Evolutionary conservation across 306 rosid genomes (phyloP).

Genomic region (Dryas alaskensis): DNA sequence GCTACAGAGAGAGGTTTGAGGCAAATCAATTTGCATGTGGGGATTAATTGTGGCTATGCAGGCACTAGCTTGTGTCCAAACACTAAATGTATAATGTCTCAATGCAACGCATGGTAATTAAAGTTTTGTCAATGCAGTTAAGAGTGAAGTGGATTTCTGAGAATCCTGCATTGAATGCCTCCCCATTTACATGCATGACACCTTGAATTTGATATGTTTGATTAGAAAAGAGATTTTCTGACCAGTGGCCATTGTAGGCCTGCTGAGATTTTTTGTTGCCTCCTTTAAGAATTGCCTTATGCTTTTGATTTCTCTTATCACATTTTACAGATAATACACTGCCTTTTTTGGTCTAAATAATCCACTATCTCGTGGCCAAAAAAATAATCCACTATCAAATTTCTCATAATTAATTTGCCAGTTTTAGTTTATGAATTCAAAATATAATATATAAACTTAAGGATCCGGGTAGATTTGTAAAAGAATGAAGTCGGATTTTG

Average conservation of each 20-base stretch:
- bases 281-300: no score
- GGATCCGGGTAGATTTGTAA: no score
- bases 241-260: not conserved
- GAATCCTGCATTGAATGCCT: constrained; percentile 8
- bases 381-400: no score
- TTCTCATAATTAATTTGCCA: no score
- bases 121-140: not conserved
- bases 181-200: not conserved
- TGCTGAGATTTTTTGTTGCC: not conserved
- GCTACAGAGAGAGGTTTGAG: not conserved
- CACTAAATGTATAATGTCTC: not conserved
- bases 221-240: not conserved
- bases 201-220: not conserved
- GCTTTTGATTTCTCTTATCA: not conserved
- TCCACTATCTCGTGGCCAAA: no score
- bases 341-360: no score
- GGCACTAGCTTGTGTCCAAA: constrained; percentile 12
- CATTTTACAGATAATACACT: not conserved
- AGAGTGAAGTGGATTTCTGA: not conserved
- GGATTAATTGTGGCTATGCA: constrained; percentile 1
- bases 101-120: not conserved
- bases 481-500: no score
- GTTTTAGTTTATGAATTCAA: no score
- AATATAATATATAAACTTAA: no score
- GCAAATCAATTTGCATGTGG: not conserved